A percentile compares a stretch with the other conserved stretches of the same genome.
Evolutionary conservation across 176 grass and related monocot genomes (phyloP).

Genomic region (Hyparrhenia diplandra): DNA sequence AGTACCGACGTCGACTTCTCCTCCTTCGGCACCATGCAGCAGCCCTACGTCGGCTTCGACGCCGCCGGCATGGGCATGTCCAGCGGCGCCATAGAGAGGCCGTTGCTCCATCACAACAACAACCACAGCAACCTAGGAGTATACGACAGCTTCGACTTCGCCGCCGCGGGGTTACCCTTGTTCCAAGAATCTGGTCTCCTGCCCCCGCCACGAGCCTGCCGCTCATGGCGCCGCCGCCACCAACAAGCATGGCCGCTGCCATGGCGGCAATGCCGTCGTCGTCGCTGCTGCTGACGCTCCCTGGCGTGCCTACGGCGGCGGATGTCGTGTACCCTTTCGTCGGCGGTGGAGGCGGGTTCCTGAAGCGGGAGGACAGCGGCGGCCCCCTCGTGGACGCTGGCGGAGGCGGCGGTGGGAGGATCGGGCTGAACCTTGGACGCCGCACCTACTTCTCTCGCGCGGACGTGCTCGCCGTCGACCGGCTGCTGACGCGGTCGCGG

Average conservation of each 20-base stretch:
- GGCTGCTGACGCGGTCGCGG: constrained; percentile 38
- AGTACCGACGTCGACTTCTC: constrained; percentile 16
- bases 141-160: constrained; percentile 35
- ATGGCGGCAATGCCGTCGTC: constrained; percentile 15
- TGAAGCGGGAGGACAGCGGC: constrained; percentile 48
- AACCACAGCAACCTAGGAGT: background rate
- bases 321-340: constrained; percentile 33
- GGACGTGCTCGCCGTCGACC: constrained; percentile 58
- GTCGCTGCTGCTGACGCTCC: constrained; percentile 10
- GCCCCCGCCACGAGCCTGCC: background rate
- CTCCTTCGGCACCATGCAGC: constrained; percentile 32
- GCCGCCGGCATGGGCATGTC: background rate
- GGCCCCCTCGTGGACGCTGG: constrained; percentile 22
- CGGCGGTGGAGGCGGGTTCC: constrained; percentile 32
- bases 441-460: constrained; percentile 71
- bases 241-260: constrained; percentile 44
- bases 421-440: constrained; percentile 75
- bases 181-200: constrained; percentile 35
- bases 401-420: constrained; percentile 32
- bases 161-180: constrained; percentile 24
- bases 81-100: constrained; percentile 11
- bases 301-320: background rate
- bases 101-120: background rate
- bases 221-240: constrained; percentile 25
- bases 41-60: constrained; percentile 31